Evolutionary conservation across 768 basidiomycete genomes (phyloP).

Genomic region (Rhodosporidiobolus odoratus): DNA sequence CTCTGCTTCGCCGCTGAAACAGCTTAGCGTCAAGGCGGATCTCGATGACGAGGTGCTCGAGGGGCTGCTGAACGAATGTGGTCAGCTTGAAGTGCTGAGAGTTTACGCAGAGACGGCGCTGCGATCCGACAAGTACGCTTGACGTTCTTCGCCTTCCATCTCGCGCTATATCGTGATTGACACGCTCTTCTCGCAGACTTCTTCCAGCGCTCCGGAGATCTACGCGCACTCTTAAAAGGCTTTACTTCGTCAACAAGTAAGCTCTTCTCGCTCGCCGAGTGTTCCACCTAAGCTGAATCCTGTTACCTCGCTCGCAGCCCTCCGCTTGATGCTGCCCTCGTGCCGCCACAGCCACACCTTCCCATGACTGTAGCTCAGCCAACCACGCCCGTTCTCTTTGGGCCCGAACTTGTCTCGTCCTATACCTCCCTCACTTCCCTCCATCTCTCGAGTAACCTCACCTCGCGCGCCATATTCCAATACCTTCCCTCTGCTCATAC

Average conservation of each 20-base stretch:
- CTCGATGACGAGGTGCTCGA: slow-evolving; percentile 1
- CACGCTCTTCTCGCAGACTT: not conserved
- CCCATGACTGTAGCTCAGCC: not conserved
- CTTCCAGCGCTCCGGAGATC: not conserved
- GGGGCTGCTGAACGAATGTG: not conserved
- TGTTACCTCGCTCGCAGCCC: not conserved
- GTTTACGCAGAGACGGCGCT: not conserved
- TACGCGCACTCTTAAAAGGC: not conserved
- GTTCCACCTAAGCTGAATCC: not conserved
- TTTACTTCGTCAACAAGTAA: not conserved
- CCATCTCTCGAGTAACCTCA: not conserved
- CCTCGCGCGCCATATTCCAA: not conserved
- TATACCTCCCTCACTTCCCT: not conserved
- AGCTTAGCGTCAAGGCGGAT: not conserved
- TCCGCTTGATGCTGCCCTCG: not conserved
- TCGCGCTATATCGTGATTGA: not conserved
- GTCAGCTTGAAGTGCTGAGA: not conserved
- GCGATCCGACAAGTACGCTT: not conserved
- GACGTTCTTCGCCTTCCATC: not conserved
- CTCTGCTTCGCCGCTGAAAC: not conserved
- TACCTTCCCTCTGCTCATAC: not conserved
- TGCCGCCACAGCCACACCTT: too few relatives aligned
- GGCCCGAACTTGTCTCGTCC: not conserved
- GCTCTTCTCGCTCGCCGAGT: not conserved
- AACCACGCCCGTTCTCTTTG: not conserved